These are phyloP conservation scores for Candida ascalaphidarum DNA, from an alignment of 805 yeast genomes.

Conservation along the genomic window DNA sequence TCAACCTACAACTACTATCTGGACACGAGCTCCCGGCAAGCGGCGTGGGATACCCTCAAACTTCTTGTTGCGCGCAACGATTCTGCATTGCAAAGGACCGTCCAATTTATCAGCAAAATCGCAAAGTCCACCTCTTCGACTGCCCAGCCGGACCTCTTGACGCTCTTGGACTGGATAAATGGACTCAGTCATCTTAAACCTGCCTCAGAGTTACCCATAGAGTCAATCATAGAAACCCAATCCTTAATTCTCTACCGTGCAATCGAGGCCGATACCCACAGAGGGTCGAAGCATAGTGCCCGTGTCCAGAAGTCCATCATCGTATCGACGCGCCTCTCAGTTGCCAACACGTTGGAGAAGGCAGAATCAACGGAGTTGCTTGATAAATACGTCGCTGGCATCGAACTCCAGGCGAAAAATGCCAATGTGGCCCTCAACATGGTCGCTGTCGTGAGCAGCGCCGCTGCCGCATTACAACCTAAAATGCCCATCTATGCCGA, in stretches of 20 bases:
- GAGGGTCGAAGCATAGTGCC: constrained; percentile 5
- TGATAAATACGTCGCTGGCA: neutral
- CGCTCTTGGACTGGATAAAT: constrained; percentile 52
- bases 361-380: no score
- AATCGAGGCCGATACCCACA: constrained; percentile 1
- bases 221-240: no score
- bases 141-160: constrained; percentile 50
- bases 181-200: constrained; percentile 14
- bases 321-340: constrained; percentile 18
- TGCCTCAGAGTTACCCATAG: neutral
- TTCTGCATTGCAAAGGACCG: constrained; percentile 28
- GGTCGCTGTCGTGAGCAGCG: constrained; percentile 16
- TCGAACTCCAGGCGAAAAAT: constrained; percentile 1
- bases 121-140: constrained; percentile 22
- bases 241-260: no score
- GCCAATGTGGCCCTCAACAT: constrained; percentile 9
- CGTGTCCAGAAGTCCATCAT: constrained; percentile 21
- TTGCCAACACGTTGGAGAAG: constrained; percentile 5
- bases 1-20: constrained; percentile 43
- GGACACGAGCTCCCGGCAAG: constrained; percentile 40
- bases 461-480: constrained; percentile 15
- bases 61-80: constrained; percentile 26
- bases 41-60: constrained; percentile 31
- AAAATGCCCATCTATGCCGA: constrained; percentile 16
- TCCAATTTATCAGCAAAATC: constrained; percentile 20